Base-by-base conservation (phyloP, 164 flowering plant species). In the Vitis vinifera region DNA sequence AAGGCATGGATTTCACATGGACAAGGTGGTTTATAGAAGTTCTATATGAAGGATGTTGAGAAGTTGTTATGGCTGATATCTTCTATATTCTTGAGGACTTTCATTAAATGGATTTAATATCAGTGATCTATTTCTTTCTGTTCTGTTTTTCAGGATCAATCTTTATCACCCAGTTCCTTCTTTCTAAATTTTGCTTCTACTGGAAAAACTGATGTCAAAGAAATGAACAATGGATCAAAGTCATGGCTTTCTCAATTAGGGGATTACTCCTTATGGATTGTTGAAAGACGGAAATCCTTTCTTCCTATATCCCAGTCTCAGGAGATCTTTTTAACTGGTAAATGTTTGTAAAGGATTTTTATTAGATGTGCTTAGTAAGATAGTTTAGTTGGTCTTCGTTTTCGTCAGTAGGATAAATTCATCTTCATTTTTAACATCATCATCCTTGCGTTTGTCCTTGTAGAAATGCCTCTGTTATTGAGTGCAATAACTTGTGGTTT, bases 401-500 rank as follows among this genome's bases (percentile, higher is more conserved):
- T 27, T 51, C 4, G 15, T 51, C 51, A 4, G 9, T 49, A 48
- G 56, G 16, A 53, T 12, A 53, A 53, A 12, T 53, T 53, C 8
- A 53, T n/a, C 56, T 12, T 53, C 16, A 53, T 53, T 53, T 53
- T 51, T 53, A 47, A 44, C 63, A 51, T 48, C 44, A 37, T 66
- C 16, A 30, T 27, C 29, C 7, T 37, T 12, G 17, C 75, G 66
- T 74, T 76, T 80, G 31, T 71, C 55, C 56, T 74, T 83, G 82
- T 72, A 92, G 99, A 91, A 62, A 83, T 88, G 81, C 82, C 97
- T 13, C 62, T 78, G 67, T 64, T 87, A 49, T 80, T 92, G 56
- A 55, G 88, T 75, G 79, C 94, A 31, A 68, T 89, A 63, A 73
- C 81, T 71, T 65, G 86, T 79, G 78, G 81, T 73, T 48, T 89